Base-by-base conservation (phyloP, 2,329 filamentous ascomycete species). In the Calonectria honghensis region DNA sequence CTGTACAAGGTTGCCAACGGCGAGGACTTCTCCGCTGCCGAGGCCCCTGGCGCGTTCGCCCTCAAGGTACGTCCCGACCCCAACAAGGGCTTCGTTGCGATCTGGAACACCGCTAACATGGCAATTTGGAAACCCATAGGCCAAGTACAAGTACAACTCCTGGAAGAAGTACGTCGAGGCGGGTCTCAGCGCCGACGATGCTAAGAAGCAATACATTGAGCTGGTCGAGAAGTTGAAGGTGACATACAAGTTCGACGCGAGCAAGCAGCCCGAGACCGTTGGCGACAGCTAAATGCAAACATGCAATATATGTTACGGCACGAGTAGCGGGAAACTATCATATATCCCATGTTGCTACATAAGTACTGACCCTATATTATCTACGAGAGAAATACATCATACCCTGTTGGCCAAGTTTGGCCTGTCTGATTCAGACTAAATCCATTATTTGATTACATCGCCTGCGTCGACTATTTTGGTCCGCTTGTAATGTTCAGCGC, bases 71-170 rank as follows among this genome's bases (percentile, higher is more conserved):
- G 78, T 69, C 14, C 31, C 54, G 18, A 29, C 50, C 41, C 32
- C 31, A 31, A n/a, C n/a, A 4, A 57, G 29, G 9, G 3, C n/a
- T 29, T 18, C 7, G 14, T 6, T 4, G n/a, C 27, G 10, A 29
- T 14, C 9, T 41, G 29, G 59, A 31, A 41, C 11, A 10, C 54
- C 11, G 35, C 32, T n/a, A 7, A 27, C 27, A 80, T 67, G 32
- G 9, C 39, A 20, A 24, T 29, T n/a, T 5, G 45, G 29, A 72
- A 68, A 51, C 78, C 68, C 67, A 79, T 80, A 95, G 94, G 92
- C 89, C 87, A 97, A 97, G 88, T 92, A 92, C 81, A 98, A 97
- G 90, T 91, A 93, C 87, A 90, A 89, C 81, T 92, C 93, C 70
- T 98, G 95, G 95, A 87, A 95, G 86, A 90, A 92, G 83, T 82